Base-by-base conservation (phyloP, 768 basidiomycete genomes). In the Cyathus striatus region DNA sequence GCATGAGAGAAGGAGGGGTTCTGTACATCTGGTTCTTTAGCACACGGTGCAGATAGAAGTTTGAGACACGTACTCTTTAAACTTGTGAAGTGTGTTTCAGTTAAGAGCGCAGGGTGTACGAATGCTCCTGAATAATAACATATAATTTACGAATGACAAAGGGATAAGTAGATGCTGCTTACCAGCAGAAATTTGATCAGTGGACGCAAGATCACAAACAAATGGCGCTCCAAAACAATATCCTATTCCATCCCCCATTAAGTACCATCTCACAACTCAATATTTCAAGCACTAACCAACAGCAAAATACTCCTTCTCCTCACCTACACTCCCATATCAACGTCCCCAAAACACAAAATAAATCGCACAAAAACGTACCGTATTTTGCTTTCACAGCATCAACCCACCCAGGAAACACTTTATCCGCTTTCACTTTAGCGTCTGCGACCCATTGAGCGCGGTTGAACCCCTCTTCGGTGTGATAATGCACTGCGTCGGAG, bases 211-310 rank as follows among this genome's bases (percentile, higher is more conserved):
- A 4, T 76, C 64, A 40, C 80, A 64, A 6, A 66, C 68, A 42
- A 66, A 78, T 0, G 77, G 76, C 0, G 65, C 80, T 5, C 78
- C 78, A 45, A 79, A 80, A 50, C 76, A 83, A 46, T 79, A 79
- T 9, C 79, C 77, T 80, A 22, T 23, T 3, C 14, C 34, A 10
- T 27, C 6, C 7, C 23, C n/a, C 9, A 20, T 23, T 5, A 7
- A 23, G 25, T 18, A 32, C 10, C 18, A 41, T 21, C 16, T 37
- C 6, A n/a, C n/a, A n/a, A 7, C 16, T 14, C 22, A 16, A 14
- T n/a, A 16, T 27, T 20, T 17, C 10, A 16, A n/a, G 6, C 10
- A 50, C 69, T 23, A 43, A 75, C 75, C 77, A 39, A 70, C 70
- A n/a, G 48, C 48, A 4, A 14, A 16, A 25, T 46, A 49, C 41